Evolutionary conservation across 768 basidiomycete genomes (phyloP), one percentile per base, ranked within the genome.

Genomic region (Leucosporidium scottii): DNA sequence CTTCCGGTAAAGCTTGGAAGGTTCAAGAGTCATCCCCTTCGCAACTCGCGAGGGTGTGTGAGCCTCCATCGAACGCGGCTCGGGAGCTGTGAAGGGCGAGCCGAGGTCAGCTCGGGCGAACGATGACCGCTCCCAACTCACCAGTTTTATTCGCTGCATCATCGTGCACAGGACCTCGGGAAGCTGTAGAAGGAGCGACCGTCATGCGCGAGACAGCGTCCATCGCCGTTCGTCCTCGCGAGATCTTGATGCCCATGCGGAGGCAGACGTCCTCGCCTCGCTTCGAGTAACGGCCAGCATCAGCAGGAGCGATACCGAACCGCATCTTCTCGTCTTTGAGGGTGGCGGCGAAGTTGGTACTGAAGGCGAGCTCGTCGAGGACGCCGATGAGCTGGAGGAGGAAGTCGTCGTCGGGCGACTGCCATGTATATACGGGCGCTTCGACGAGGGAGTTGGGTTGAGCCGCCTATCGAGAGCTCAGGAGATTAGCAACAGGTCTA

Each of bases 331-430:
- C 6, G 1, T 2, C 3, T 15, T n/a, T 17, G 58, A 71, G 64
- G 25, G 36, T 28, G 17, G 56, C 30, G 6, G 66, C 60, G 15
- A 71, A 51, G 57, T 67, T 71, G 23, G 44, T 53, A n/a, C 55
- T 51, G 4, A 18, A 44, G 1, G 70, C 57, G 44, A 71, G 66
- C 47, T 62, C 66, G 27, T 71, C 66, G 13, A 71, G 64, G 0
- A 66, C 66, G 12, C 70, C 70, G 54, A 71, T 68, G 56, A 67
- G 64, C 18, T 66, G 66, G 34, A 71, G 53, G 20, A 71, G 63
- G 36, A 67, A 71, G 21, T 67, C 66, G 57, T 71, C 70, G 54
- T 62, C 70, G 27, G 55, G 56, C 5, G 31, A 39, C 21, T 60
- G 62, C 31, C 28, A 28, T 25, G 64, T 66, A 36, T 65, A 71